Evolutionary conservation across 1,284 basidiomycete species (phyloP).

Genomic region (Vanrija sp.): DNA sequence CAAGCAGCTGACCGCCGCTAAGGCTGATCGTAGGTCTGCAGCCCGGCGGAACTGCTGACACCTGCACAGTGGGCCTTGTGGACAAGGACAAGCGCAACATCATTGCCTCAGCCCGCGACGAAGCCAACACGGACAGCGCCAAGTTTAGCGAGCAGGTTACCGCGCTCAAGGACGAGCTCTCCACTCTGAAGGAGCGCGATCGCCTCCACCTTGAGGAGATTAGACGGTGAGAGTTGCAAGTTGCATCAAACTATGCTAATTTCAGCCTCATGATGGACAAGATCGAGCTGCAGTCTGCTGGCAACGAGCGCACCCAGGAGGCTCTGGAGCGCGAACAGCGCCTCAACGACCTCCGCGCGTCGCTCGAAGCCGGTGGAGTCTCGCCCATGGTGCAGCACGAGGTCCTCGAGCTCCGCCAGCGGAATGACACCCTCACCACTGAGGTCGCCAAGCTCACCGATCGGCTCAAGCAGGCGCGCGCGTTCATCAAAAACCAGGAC

Average conservation of each 20-base stretch:
- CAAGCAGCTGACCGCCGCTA: constrained; percentile 74
- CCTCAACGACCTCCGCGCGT: constrained; percentile 65
- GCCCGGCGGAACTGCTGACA: no score
- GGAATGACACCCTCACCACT: constrained; percentile 66
- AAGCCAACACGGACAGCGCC: constrained; percentile 80
- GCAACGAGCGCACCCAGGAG: constrained; percentile 76
- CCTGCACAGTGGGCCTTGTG: constrained; percentile 42
- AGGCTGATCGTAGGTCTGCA: constrained; percentile 69
- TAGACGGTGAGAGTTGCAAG: constrained; percentile 52
- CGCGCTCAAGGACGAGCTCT: constrained; percentile 64
- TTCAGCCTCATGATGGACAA: constrained; percentile 74
- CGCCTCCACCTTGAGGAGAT: constrained; percentile 88
- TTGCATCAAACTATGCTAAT: no score
- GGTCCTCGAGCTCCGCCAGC: constrained; percentile 71
- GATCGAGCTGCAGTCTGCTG: constrained; percentile 79
- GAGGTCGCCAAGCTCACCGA: constrained; percentile 68
- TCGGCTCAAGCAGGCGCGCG: constrained; percentile 75
- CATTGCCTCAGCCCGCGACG: constrained; percentile 58
- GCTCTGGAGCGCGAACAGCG: constrained; percentile 61
- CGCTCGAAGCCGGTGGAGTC: constrained; percentile 67
- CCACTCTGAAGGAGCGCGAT: constrained; percentile 74
- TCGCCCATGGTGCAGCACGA: constrained; percentile 75
- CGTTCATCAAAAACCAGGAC: constrained; percentile 92
- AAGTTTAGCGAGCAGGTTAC: constrained; percentile 66
- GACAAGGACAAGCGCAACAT: constrained; percentile 52